Evolutionary conservation across 176 grass and related monocot genomes (phyloP).

Genomic region (Dactylis glomerata): DNA sequence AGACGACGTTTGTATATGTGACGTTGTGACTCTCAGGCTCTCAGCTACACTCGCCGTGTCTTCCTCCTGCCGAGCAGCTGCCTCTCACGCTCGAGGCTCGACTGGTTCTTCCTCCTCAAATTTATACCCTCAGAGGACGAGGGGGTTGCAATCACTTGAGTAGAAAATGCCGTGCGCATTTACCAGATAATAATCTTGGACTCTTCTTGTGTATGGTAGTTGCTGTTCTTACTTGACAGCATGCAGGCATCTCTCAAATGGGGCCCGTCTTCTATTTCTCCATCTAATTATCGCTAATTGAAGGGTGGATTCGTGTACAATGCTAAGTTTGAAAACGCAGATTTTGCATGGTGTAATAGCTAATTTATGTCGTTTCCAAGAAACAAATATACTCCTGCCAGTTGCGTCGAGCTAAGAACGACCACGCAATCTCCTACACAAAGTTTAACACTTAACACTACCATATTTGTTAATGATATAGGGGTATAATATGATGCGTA

Average conservation of each 20-base stretch:
- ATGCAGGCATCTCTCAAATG: neutral
- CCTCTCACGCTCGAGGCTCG: neutral
- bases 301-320: neutral
- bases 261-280: neutral
- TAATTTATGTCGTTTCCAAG: no score
- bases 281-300: neutral
- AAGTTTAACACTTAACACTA: no score
- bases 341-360: neutral
- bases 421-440: neutral
- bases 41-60: neutral
- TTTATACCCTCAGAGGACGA: neutral
- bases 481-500: neutral
- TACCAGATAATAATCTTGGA: neutral
- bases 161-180: conserved; percentile 20
- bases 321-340: neutral
- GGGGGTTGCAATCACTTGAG: neutral
- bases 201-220: neutral
- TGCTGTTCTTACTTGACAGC: neutral
- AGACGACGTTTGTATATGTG: neutral
- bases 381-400: neutral
- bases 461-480: neutral
- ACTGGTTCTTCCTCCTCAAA: neutral
- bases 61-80: neutral
- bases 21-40: no score
- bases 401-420: neutral